These are phyloP conservation scores for Dioscorea zingiberensis DNA, from an alignment of 106 monocot species.

Conservation along the genomic window DNA sequence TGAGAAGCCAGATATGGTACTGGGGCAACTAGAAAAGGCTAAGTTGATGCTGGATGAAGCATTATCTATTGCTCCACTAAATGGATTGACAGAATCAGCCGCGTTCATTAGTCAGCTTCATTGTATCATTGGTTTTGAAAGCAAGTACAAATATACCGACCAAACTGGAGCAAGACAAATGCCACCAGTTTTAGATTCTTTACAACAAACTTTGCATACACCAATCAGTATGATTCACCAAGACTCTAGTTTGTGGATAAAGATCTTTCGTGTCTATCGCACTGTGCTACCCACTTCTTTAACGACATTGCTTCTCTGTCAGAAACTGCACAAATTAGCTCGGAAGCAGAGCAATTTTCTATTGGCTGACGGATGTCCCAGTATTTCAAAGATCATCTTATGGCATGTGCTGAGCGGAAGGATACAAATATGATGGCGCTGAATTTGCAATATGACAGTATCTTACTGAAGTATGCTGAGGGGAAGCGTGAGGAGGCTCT, in stretches of 20 bases:
- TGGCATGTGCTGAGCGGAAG: conserved; percentile 16
- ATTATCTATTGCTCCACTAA: conserved; percentile 69
- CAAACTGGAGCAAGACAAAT: conserved; percentile 19
- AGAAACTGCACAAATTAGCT: conserved; percentile 63
- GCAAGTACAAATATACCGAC: conserved; percentile 20
- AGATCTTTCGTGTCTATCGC: conserved; percentile 68
- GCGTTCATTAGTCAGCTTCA: conserved; percentile 68
- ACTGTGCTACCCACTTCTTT: conserved; percentile 54
- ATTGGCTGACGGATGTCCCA: conserved; percentile 63
- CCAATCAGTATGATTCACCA: conserved; percentile 65
- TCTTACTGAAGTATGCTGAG: conserved; percentile 64
- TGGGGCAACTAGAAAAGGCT: conserved; percentile 53
- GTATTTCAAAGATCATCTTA: conserved; percentile 48
- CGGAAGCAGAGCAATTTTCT: conserved; percentile 86
- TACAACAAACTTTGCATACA: conserved; percentile 37
- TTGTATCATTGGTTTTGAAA: conserved; percentile 75
- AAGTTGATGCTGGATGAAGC: conserved; percentile 79
- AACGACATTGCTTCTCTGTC: conserved; percentile 54
- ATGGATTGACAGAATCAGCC: conserved; percentile 62
- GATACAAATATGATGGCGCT: conserved; percentile 34
- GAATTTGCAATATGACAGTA: conserved; percentile 62
- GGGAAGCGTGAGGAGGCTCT: conserved; percentile 76
- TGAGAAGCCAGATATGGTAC: conserved; percentile 20
- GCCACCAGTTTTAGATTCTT: conserved; percentile 30
- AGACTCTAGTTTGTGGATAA: conserved; percentile 90